Evolutionary conservation across 2,329 filamentous ascomycete genomes (phyloP).

Genomic region (Orbilia brochopaga): DNA sequence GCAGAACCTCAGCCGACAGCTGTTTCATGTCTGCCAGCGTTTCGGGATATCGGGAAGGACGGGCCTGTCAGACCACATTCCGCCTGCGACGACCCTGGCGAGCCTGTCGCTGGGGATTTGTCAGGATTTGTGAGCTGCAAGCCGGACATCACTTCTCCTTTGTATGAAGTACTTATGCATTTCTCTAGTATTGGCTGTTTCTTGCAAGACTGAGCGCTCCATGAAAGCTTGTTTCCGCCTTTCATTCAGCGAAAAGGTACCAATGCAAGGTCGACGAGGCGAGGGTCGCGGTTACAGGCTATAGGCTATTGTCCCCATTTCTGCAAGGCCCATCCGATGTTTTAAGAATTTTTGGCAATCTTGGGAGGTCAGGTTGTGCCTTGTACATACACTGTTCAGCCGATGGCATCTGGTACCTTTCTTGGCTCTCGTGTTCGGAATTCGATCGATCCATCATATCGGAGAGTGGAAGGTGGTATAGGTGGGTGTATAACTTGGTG

Average conservation of each 20-base stretch:
- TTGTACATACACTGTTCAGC: neutral
- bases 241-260: neutral
- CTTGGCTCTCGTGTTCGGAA: neutral
- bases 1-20: constrained; percentile 31
- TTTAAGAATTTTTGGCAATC: constrained; percentile 3
- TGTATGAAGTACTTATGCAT: neutral
- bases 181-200: neutral
- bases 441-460: too few species aligned
- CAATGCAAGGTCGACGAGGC: constrained; percentile 11
- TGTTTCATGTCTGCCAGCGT: constrained; percentile 47
- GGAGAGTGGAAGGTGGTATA: neutral
- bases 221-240: constrained; percentile 43
- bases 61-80: constrained; percentile 45
- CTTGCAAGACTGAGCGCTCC: neutral
- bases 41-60: constrained; percentile 51
- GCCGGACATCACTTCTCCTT: neutral
- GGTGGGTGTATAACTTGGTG: too few species aligned
- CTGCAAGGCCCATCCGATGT: constrained; percentile 5
- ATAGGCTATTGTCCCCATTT: constrained; percentile 11
- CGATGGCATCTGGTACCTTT: constrained; percentile 7
- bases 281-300: constrained; percentile 44
- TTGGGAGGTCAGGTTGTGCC: neutral
- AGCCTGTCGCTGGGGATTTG: neutral
- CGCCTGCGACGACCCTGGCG: constrained; percentile 24
- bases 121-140: constrained; percentile 4